These are phyloP conservation scores for Alternaria longipes DNA, from an alignment of 2,329 filamentous ascomycete genomes.

Conservation along the genomic window DNA sequence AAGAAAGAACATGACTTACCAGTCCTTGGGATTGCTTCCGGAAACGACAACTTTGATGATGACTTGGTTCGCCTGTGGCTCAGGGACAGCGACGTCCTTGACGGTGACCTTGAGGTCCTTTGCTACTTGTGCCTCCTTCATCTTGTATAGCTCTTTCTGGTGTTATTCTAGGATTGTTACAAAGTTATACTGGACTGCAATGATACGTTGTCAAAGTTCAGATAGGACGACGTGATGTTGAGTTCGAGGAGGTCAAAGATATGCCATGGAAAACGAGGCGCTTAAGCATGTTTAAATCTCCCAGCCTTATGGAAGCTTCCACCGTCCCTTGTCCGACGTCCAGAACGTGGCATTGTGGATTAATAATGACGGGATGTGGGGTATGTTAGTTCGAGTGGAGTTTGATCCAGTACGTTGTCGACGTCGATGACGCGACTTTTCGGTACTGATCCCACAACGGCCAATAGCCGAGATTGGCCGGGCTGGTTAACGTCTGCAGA, in stretches of 20 bases:
- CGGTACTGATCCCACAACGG: background rate
- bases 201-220: background rate
- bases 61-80: conserved; percentile 46
- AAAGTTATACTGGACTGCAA: background rate
- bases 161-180: background rate
- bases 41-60: conserved; percentile 52
- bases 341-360: background rate
- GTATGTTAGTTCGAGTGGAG: conserved; percentile 1
- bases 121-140: conserved; percentile 55
- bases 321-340: background rate
- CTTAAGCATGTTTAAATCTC: background rate
- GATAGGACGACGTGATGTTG: background rate
- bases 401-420: background rate
- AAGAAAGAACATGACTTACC: conserved; percentile 40
- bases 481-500: background rate
- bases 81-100: conserved; percentile 46
- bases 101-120: conserved; percentile 49
- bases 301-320: background rate
- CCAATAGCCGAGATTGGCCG: conserved; percentile 4
- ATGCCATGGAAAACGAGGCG: background rate
- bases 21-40: conserved; percentile 60
- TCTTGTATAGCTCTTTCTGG: conserved; percentile 26
- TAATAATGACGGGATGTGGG: conserved; percentile 1
- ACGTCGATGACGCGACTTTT: conserved; percentile 6
- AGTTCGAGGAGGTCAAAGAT: background rate